Base-by-base conservation (phyloP, 2,329 filamentous ascomycete genomes). In the Ceratocystis colombiana region DNA sequence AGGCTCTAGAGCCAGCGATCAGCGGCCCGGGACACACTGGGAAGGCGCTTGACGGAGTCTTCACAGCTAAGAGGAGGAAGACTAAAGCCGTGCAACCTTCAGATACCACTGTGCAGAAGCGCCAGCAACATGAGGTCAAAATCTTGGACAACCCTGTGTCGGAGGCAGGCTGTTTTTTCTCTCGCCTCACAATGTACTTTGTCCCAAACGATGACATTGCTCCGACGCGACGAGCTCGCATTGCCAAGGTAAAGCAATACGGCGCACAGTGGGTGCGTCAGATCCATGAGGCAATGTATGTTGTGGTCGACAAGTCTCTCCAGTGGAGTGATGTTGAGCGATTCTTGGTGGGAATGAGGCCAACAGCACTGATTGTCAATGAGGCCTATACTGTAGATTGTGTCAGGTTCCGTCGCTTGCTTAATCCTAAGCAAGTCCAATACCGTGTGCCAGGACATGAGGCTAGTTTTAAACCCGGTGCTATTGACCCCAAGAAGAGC, bases 151-250 rank as follows among this genome's bases (percentile, higher is more conserved):
- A 46, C 20, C 22, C 53, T 8, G 62, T 82, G 0, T 80, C 83
- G 0, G 80, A 84, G 68, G 72, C 74, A 0, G 75, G 82, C 66
- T 80, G 82, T 70, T 79, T 89, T 4, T 86, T 91, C 72, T 79
- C 77, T 57, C 80, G 76, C 0, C 74, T 88, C n/a, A 73, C 76
- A 0, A 87, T 90, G 69, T 89, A 84, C 75, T 96, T 94, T 73
- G 84, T 96, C 5, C 93, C 91, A 0, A 88, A 94, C 70, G 84
- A 90, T 69, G 87, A 93, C 69, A 81, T 88, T 61, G 83, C 86
- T 41, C 81, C 82, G 10, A 79, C 82, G 6, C 83, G 92, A 48
- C 83, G 83, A 65, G 75, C 86, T 67, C 85, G 89, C 3, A 96
- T 96, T 64, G 81, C 81, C 37, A 91, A 87, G 73, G 86, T 88